phyloP scores from a whole-genome alignment of 371 early-diverging fungal genomes.

The Chytridiales sp. region DNA sequence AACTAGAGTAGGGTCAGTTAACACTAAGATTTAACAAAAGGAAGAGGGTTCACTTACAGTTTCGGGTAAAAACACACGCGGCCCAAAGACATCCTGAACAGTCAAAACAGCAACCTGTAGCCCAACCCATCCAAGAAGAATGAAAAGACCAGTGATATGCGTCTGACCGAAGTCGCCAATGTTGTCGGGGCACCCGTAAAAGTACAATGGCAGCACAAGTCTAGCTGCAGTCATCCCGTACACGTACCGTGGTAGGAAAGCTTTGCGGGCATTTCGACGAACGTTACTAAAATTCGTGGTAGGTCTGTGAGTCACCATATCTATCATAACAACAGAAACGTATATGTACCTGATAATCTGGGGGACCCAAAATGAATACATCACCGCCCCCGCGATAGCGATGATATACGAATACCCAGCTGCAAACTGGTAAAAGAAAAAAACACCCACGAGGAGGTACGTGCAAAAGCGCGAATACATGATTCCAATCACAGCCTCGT shows the following conservation, averaged over 20 bases:
- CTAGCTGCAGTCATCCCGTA: slow-evolving; percentile 63
- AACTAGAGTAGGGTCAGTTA: slow-evolving; percentile 6
- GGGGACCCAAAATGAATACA: slow-evolving; percentile 80
- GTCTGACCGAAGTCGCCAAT: slow-evolving; percentile 50
- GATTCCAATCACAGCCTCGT: slow-evolving; percentile 30
- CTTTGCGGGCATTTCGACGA: slow-evolving; percentile 19
- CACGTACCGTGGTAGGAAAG: slow-evolving; percentile 45
- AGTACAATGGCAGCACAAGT: slow-evolving; percentile 64
- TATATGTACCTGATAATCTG: slow-evolving; percentile 63
- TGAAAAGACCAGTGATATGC: slow-evolving; percentile 39
- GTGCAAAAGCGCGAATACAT: slow-evolving; percentile 61
- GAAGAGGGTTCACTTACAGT: slow-evolving; percentile 40
- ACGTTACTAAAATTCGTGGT: slow-evolving; percentile 20
- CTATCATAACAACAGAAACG: too few relatives aligned
- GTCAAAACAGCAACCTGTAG: slow-evolving; percentile 61
- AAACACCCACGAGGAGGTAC: slow-evolving; percentile 59
- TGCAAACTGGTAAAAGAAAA: slow-evolving; percentile 65
- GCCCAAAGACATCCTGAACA: slow-evolving; percentile 71
- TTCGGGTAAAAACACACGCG: slow-evolving; percentile 73
- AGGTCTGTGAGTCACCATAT: not conserved
- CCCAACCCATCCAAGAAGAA: slow-evolving; percentile 54
- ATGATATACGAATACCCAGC: slow-evolving; percentile 55
- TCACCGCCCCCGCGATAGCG: slow-evolving; percentile 46
- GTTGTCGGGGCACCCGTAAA: slow-evolving; percentile 63
- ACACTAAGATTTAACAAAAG: not conserved